phyloP scores from a whole-genome alignment of 2,329 filamentous ascomycete genomes.

The Trichophyton verrucosum region DNA sequence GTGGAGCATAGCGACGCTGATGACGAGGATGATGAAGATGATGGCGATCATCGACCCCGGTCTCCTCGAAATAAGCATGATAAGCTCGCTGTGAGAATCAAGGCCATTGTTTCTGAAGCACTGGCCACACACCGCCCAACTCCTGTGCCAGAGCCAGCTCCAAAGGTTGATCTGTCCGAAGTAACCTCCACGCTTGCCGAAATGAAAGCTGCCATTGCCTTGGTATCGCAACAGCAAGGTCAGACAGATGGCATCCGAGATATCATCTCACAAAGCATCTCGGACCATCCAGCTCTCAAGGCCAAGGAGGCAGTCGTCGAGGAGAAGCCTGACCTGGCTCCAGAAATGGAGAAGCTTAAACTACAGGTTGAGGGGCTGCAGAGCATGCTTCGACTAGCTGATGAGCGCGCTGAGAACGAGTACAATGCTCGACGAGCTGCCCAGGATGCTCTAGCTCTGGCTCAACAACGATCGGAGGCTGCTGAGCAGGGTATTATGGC shows the following conservation, averaged over 20 bases:
- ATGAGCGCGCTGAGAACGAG: slow-evolving; percentile 53
- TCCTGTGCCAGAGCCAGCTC: slow-evolving; percentile 15
- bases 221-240: slow-evolving; percentile 20
- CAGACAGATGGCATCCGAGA: slow-evolving; percentile 44
- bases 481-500: slow-evolving; percentile 45
- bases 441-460: slow-evolving; percentile 60
- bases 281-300: slow-evolving; percentile 44
- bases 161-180: slow-evolving; percentile 25
- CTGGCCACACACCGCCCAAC: slow-evolving; percentile 38
- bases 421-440: slow-evolving; percentile 50
- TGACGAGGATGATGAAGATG: slow-evolving; percentile 60
- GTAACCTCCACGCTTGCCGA: slow-evolving; percentile 30
- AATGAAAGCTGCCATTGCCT: slow-evolving; percentile 6
- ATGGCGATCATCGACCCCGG: slow-evolving; percentile 51
- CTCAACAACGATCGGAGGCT: slow-evolving; percentile 56
- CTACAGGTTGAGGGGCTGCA: slow-evolving; percentile 56
- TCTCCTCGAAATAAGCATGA: slow-evolving; percentile 60
- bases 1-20: slow-evolving; percentile 75
- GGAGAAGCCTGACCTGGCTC: slow-evolving; percentile 34
- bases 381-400: slow-evolving; percentile 51
- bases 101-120: slow-evolving; percentile 53
- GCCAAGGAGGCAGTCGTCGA: slow-evolving; percentile 38
- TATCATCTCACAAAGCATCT: slow-evolving; percentile 52
- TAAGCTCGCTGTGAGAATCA: slow-evolving; percentile 69
- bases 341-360: slow-evolving; percentile 36